Conservation (phyloP, 345 rosid species). For the Lepidium sativum region DNA sequence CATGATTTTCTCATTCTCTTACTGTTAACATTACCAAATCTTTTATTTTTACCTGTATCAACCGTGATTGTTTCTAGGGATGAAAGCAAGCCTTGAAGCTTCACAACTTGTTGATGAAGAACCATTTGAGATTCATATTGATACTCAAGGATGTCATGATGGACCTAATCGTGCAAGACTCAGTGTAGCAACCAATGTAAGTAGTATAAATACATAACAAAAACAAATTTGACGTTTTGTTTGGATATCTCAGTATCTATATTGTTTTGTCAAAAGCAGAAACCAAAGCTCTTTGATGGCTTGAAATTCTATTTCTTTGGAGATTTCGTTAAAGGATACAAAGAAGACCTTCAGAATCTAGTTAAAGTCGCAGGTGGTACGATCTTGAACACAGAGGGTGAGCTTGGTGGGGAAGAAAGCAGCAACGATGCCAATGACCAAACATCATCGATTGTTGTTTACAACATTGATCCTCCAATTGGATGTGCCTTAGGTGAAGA, state of each 20-base stretch:
- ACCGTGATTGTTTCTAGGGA: conserved; percentile 42
- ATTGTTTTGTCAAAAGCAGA: conserved; percentile 33
- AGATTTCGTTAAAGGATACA: conserved; percentile 48
- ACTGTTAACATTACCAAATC: background rate
- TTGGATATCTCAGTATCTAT: background rate
- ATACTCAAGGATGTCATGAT: conserved; percentile 56
- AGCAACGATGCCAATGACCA: background rate
- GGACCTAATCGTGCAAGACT: conserved; percentile 79
- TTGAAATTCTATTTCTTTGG: conserved; percentile 52
- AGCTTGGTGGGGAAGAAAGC: conserved; percentile 20
- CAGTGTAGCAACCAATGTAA: conserved; percentile 45
- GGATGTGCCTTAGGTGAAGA: conserved; percentile 64
- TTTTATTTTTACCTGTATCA: background rate
- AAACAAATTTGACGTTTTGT: background rate
- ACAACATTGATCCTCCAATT: conserved; percentile 52
- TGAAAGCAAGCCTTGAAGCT: conserved; percentile 64
- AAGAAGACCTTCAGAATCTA: conserved; percentile 56
- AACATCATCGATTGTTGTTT: conserved; percentile 39
- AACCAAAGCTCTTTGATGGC: conserved; percentile 61
- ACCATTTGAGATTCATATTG: conserved; percentile 56
- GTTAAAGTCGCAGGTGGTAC: conserved; percentile 60
- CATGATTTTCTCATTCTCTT: background rate
- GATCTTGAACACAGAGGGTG: conserved; percentile 38
- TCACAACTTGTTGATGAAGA: conserved; percentile 48
- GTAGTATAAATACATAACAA: background rate